phyloP scores from a whole-genome alignment of 345 rosid genomes.

The Eucalyptus cladocalyx region DNA sequence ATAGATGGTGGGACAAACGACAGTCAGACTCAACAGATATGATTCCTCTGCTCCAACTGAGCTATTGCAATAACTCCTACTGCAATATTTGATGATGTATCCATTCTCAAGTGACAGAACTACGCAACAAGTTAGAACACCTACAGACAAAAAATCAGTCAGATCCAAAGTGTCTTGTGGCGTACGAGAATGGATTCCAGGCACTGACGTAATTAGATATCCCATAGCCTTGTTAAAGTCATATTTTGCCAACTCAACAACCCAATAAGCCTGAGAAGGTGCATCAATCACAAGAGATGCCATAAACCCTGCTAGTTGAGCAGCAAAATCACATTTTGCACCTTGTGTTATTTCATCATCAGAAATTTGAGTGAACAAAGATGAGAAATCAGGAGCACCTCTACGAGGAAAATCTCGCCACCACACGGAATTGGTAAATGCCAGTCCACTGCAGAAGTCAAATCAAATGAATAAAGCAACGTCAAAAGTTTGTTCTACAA shows the following conservation, averaged over 20 bases:
- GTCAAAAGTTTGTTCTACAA: background rate
- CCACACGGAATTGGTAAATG: constrained; percentile 88
- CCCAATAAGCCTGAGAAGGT: constrained; percentile 83
- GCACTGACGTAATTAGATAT: constrained; percentile 72
- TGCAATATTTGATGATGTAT: no score
- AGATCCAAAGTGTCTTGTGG: no score
- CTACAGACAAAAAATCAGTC: no score
- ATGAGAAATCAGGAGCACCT: constrained; percentile 43
- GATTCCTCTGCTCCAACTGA: no score
- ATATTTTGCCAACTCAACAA: constrained; percentile 57
- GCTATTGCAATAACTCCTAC: no score
- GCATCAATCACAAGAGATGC: constrained; percentile 75
- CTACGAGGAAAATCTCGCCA: constrained; percentile 95
- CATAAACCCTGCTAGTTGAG: constrained; percentile 82
- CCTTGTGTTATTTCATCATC: constrained; percentile 12
- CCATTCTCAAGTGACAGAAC: no score
- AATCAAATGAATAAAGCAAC: background rate
- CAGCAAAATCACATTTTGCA: constrained; percentile 60
- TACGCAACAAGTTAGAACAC: no score
- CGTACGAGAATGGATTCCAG: constrained; percentile 67
- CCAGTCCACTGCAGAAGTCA: constrained; percentile 59
- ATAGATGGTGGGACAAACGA: no score
- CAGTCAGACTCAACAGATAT: no score
- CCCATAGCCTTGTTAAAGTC: constrained; percentile 64
- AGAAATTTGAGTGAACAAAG: constrained; percentile 47